Conservation (phyloP, 345 rosid species). For the Pistacia vera region DNA sequence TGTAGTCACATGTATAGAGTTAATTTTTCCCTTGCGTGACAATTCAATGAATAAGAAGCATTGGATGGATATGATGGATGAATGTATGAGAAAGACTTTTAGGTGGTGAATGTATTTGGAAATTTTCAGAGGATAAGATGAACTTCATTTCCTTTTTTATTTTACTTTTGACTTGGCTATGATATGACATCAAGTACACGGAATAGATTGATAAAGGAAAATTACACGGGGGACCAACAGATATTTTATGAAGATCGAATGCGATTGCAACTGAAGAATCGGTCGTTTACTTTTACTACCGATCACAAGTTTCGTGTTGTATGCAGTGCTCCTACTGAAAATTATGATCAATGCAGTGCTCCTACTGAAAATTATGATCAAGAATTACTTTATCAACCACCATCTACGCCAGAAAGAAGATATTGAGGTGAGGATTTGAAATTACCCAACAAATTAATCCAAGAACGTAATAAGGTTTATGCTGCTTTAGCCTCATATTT, state of each 20-base stretch:
- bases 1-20: constrained; percentile 48
- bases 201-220: constrained; percentile 8
- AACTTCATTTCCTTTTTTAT: constrained; percentile 31
- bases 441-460: too few relatives aligned
- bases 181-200: constrained; percentile 23
- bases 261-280: too few relatives aligned
- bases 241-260: constrained; percentile 2
- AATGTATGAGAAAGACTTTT: constrained; percentile 23
- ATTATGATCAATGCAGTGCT: too few relatives aligned
- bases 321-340: too few relatives aligned
- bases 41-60: constrained; percentile 42
- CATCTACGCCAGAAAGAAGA: background rate
- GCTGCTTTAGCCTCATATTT: too few relatives aligned
- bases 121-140: constrained; percentile 22
- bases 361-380: too few relatives aligned
- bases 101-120: constrained; percentile 9
- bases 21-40: constrained; percentile 29
- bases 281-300: too few relatives aligned
- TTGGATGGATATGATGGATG: constrained; percentile 19
- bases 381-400: too few relatives aligned
- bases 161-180: constrained; percentile 17
- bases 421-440: constrained; percentile 9
- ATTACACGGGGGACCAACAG: constrained; percentile 26
- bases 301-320: too few relatives aligned
- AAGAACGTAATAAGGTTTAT: too few relatives aligned